Evolutionary conservation across 805 yeast genomes (phyloP).

Genomic region (Saturnispora ahearnii): DNA sequence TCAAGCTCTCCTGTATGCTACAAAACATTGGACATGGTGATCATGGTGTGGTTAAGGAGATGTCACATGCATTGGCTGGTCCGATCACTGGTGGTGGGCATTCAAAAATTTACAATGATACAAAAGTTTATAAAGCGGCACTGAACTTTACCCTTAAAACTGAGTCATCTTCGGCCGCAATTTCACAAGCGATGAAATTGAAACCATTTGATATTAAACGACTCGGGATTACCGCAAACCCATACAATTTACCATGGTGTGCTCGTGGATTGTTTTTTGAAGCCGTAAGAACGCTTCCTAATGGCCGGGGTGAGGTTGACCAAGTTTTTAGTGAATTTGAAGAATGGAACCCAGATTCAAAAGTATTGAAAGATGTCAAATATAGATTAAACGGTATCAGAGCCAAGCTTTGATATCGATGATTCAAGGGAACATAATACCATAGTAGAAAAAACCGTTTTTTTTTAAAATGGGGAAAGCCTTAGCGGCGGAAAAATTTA

Average conservation of each 20-base stretch:
- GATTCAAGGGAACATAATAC: neutral
- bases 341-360: slow-evolving; percentile 80
- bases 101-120: slow-evolving; percentile 78
- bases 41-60: slow-evolving; percentile 77
- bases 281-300: slow-evolving; percentile 22
- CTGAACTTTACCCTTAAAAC: slow-evolving; percentile 70
- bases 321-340: slow-evolving; percentile 64
- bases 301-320: slow-evolving; percentile 49
- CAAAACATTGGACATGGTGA: slow-evolving; percentile 75
- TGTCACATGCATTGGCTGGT: slow-evolving; percentile 75
- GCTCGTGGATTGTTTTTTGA: slow-evolving; percentile 74
- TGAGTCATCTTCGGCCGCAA: slow-evolving; percentile 25
- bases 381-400: slow-evolving; percentile 36
- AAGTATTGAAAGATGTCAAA: slow-evolving; percentile 73
- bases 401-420: slow-evolving; percentile 20
- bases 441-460: neutral
- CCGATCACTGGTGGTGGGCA: slow-evolving; percentile 95
- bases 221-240: slow-evolving; percentile 52
- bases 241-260: slow-evolving; percentile 88
- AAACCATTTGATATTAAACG: slow-evolving; percentile 50
- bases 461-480: neutral
- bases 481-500: slow-evolving; percentile 1
- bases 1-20: slow-evolving; percentile 62
- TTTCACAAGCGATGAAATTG: slow-evolving; percentile 24
- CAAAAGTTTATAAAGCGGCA: slow-evolving; percentile 75